Base-by-base conservation (phyloP, 2,329 filamentous ascomycete genomes). In the Diaporthe citriasiana region DNA sequence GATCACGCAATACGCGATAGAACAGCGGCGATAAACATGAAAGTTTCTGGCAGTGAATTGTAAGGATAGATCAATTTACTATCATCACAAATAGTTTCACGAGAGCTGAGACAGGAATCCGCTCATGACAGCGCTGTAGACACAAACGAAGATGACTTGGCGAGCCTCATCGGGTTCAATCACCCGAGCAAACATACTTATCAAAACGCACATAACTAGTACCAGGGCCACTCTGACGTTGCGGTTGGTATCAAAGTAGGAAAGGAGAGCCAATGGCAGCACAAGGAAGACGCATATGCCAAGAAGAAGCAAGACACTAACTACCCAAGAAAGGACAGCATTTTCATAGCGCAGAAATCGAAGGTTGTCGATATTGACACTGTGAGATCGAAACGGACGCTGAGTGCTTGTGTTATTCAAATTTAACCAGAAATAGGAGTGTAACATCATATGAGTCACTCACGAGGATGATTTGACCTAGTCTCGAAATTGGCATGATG, bases 231-330 rank as follows among this genome's bases (percentile, higher is more conserved):
- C 56, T 50, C 55, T 70, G 33, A 45, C 12, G 0, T 1, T 10
- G 15, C 25, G 55, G 4, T 55, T 47, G 30, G 45, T 59, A 19
- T 73, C 63, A 10, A 53, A 73, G 3, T 73, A 73, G 1, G 63
- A 42, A 13, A 73, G 71, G 1, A 73, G 15, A 9, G 71, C 63
- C 45, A 70, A 6, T 22, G 63, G 63, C 2, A 73, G n/a, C 6
- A 70, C 30, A 12, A 73, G 63, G 19, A 73, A 70, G 12, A 70
- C 8, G 27, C 63, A 73, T 8, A 70, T 60, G 1, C 25, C 63
- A 5, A 73, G 13, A 1, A 51, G 45, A 1, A 73, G 45, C 9
- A 73, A 2, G 4, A 33, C 45, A 7, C 71, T 22, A 6, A 55
- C 45, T 1, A 70, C 25, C 53, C 33, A 55, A 13, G 55, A 70